Percentiles rank a stretch among this genome's conserved stretches.
Conservation (phyloP, 192 early-diverging fungal species). For the Lobosporangium transversale region DNA sequence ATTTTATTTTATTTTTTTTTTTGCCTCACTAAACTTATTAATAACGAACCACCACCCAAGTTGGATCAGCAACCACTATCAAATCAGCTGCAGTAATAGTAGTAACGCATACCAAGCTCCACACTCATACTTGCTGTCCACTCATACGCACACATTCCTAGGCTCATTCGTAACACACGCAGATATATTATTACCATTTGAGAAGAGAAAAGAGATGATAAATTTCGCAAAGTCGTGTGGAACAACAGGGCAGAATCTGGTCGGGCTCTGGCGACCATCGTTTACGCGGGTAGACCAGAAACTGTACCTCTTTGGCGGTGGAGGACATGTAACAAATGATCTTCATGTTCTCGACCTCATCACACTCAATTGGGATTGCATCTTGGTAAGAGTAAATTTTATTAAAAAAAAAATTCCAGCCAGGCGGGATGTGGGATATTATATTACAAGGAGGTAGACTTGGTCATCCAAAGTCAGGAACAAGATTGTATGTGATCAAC, state of each 20-base stretch:
- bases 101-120: no score
- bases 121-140: no score
- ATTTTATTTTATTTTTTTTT: not conserved
- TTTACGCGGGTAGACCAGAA: slow-evolving; percentile 63
- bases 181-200: not conserved
- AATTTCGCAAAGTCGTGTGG: slow-evolving; percentile 57
- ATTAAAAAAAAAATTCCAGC: no score
- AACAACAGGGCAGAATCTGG: slow-evolving; percentile 63
- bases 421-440: no score
- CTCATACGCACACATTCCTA: no score
- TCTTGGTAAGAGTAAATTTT: slow-evolving; percentile 64
- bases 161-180: no score
- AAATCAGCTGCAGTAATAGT: no score
- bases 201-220: slow-evolving; percentile 28
- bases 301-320: slow-evolving; percentile 64
- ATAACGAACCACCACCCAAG: not conserved
- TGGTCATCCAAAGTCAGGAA: no score
- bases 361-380: slow-evolving; percentile 61
- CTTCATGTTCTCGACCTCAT: slow-evolving; percentile 61
- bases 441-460: no score
- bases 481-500: no score
- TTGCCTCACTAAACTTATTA: not conserved
- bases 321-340: slow-evolving; percentile 67
- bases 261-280: slow-evolving; percentile 65
- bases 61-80: no score